Base-by-base conservation (phyloP, 1,139 yeast genomes). In the Geotrichum reessii region DNA sequence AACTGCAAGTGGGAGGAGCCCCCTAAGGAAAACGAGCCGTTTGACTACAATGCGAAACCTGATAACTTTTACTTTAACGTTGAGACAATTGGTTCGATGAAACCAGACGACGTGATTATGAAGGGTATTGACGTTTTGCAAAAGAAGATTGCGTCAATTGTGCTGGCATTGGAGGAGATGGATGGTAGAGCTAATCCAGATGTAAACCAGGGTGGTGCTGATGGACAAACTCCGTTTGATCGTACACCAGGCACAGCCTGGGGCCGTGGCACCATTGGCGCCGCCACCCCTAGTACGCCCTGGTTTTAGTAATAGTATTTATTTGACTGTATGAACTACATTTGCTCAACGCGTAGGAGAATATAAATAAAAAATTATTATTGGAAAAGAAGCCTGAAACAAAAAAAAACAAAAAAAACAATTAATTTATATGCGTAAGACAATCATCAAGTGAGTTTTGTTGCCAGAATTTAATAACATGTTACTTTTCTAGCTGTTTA, bases 1-100 rank as follows among this genome's bases (percentile, higher is more conserved):
- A 93, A 95, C 74, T 84, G 95, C 65, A 96, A 89, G 67, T 93
- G 95, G 86, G 99, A 93, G 76, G 99, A 93, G 71, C 90, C 93
- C 17, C 97, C 97, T 28, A 85, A 84, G 67, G 91, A 92, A 25
- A 95, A 86, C 60, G 97, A 91, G 54, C 81, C 82, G 9, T 92
- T 92, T 70, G 97, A 95, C 71, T 91, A 86, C 71, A 81, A 77
- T 53, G 96, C 97, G 9, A 82, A 81, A 67, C 96, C 99, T 1
- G 77, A 81, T 53, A 84, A 84, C 63, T 93, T 85, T 68, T 93
- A 93, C 73, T 76, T 92, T 67, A 93, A 89, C 67, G 88, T 95
- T 19, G 99, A 93, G 73, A 88, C 98, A 0, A 88, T 91, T 11
- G 99, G 99, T 2, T 84, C 86, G 55, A 81, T 93, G 62, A 82